Conservation (phyloP, 176 grass and related monocot species). For the Saccharum spontaneum region DNA sequence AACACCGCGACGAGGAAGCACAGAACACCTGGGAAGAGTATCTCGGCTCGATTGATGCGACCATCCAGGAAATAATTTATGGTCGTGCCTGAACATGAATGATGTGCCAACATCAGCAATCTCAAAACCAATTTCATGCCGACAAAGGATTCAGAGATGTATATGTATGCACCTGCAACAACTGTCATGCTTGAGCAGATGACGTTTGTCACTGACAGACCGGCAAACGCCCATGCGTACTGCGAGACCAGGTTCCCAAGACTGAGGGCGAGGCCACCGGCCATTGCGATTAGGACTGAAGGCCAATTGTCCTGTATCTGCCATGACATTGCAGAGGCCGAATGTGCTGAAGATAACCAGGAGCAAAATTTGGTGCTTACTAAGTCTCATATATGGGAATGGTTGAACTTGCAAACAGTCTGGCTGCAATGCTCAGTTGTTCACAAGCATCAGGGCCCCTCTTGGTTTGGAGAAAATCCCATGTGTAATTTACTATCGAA, state of each 20-base stretch:
- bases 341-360: background rate
- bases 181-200: constrained; percentile 45
- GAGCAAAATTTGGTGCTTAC: too few species aligned
- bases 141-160: background rate
- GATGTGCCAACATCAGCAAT: background rate
- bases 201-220: constrained; percentile 38
- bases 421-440: too few species aligned
- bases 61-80: constrained; percentile 48
- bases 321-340: background rate
- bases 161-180: constrained; percentile 23
- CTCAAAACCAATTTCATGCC: background rate
- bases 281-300: constrained; percentile 40
- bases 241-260: constrained; percentile 31
- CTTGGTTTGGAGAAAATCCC: too few species aligned
- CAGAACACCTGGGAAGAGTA: constrained; percentile 42
- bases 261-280: constrained; percentile 27
- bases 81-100: constrained; percentile 31
- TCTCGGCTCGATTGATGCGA: constrained; percentile 39
- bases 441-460: too few species aligned
- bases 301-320: constrained; percentile 35
- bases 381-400: too few species aligned
- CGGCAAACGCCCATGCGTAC: background rate
- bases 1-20: constrained; percentile 46
- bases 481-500: too few species aligned
- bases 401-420: background rate